Percentiles rank a stretch among this genome's conserved stretches.
phyloP scores from a whole-genome alignment of 225 moss, liverwort and hornwort species.

The Marchantia polymorpha region DNA sequence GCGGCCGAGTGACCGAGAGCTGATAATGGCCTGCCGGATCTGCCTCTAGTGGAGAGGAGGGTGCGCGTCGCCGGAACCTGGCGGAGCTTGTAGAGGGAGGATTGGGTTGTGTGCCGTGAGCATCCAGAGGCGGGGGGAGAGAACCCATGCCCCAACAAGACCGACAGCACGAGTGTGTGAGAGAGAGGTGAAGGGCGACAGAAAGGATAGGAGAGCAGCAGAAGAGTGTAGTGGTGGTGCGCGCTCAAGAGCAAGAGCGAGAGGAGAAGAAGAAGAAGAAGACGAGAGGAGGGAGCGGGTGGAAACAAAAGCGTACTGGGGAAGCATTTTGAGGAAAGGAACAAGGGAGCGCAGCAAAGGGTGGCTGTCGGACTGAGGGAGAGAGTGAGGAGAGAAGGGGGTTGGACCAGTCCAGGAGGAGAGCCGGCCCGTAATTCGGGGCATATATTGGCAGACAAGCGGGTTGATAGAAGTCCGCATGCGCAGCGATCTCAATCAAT shows the following conservation, averaged over 20 bases:
- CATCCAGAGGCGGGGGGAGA: background rate
- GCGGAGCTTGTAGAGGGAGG: constrained; percentile 6
- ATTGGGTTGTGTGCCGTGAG: constrained; percentile 13
- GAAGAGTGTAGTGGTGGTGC: background rate
- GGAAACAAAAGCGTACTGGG: background rate
- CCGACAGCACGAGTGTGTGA: constrained; percentile 3
- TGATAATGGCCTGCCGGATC: background rate
- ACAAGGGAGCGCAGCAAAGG: constrained; percentile 18
- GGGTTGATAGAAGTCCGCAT: constrained; percentile 18
- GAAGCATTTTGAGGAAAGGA: background rate
- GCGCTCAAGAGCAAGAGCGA: background rate
- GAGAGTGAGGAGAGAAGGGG: background rate
- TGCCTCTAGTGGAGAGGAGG: background rate
- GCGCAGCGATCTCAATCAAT: constrained; percentile 24
- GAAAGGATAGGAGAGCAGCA: constrained; percentile 5
- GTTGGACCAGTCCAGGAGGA: constrained; percentile 1
- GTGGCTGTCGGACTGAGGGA: constrained; percentile 17
- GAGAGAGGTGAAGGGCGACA: background rate
- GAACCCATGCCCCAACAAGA: background rate
- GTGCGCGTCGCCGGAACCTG: background rate
- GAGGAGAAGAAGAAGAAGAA: background rate
- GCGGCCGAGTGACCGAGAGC: background rate
- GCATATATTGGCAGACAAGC: constrained; percentile 24
- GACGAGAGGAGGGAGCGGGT: background rate
- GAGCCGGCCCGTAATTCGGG: constrained; percentile 34